Conservation (phyloP, 164 flowering plant species). For the Nelumbo lutea region DNA sequence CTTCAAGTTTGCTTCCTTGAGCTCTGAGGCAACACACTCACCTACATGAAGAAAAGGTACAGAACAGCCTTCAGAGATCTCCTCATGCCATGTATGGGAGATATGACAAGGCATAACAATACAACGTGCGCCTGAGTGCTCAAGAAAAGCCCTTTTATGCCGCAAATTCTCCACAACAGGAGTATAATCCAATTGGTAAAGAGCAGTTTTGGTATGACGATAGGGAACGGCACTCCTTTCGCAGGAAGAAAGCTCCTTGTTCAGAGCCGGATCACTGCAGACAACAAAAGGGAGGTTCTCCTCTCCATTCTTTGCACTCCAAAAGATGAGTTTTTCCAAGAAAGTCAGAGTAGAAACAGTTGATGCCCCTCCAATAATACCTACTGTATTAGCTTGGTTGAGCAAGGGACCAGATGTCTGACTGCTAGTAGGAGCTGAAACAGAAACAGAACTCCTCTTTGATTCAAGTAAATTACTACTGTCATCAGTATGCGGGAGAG, state of each 20-base stretch:
- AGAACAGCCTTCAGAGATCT: constrained; percentile 55
- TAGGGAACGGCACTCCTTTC: constrained; percentile 26
- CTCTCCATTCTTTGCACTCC: constrained; percentile 45
- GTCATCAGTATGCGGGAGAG: constrained; percentile 27
- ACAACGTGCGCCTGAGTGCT: constrained; percentile 66
- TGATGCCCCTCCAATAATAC: constrained; percentile 73
- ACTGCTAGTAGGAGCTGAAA: constrained; percentile 1
- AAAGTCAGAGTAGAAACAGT: constrained; percentile 51
- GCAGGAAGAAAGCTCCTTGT: constrained; percentile 30
- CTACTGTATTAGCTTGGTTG: constrained; percentile 44
- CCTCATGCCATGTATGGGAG: constrained; percentile 55
- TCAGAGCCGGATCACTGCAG: constrained; percentile 58
- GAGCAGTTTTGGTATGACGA: constrained; percentile 16
- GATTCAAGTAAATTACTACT: constrained; percentile 24
- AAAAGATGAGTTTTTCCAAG: constrained; percentile 43
- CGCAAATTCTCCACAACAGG: constrained; percentile 45
- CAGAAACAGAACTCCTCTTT: constrained; percentile 14
- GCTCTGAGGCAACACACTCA: constrained; percentile 74
- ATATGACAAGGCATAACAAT: constrained; percentile 81
- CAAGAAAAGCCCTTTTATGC: constrained; percentile 53
- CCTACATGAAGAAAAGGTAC: constrained; percentile 61
- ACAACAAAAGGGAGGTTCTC: constrained; percentile 53
- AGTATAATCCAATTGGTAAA: constrained; percentile 20
- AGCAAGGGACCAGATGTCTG: constrained; percentile 16
- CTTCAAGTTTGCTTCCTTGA: constrained; percentile 62